A percentile compares a stretch with the other conserved stretches of the same genome.
Conservation (phyloP, 345 rosid genomes). For the Moricandia moricandioides region DNA sequence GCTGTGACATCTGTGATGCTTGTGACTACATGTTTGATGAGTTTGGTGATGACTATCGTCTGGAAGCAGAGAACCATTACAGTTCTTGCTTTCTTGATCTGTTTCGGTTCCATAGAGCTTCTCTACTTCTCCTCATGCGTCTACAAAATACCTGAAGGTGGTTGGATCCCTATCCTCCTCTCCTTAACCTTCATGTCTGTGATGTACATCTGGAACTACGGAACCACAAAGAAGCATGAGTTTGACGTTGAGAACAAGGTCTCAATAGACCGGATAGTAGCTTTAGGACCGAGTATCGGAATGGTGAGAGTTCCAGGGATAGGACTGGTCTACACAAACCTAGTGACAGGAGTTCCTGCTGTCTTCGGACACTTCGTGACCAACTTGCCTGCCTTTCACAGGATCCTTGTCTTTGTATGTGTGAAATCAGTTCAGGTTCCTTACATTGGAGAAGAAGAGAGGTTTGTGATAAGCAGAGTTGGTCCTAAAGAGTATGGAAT, state of each 20-base stretch:
- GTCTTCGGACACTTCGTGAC: conserved; percentile 84
- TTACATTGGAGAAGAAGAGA: conserved; percentile 51
- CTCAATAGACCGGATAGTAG: conserved; percentile 60
- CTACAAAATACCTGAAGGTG: conserved; percentile 70
- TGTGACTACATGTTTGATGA: conserved; percentile 73
- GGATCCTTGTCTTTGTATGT: conserved; percentile 73
- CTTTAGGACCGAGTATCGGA: conserved; percentile 74
- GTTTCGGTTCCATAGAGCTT: conserved; percentile 67
- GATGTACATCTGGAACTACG: conserved; percentile 88
- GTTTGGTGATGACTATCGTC: conserved; percentile 60
- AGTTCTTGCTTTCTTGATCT: conserved; percentile 48
- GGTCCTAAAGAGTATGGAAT: conserved; percentile 75
- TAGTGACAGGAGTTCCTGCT: conserved; percentile 75
- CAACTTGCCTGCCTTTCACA: conserved; percentile 76
- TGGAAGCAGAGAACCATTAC: conserved; percentile 53
- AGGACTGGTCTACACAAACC: conserved; percentile 66
- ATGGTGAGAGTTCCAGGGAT: conserved; percentile 87
- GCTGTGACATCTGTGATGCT: conserved; percentile 81
- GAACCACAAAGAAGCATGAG: conserved; percentile 69
- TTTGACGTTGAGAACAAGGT: conserved; percentile 79
- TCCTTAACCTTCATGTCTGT: conserved; percentile 53
- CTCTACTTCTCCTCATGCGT: conserved; percentile 64
- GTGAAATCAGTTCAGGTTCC: conserved; percentile 83
- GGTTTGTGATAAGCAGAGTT: conserved; percentile 63
- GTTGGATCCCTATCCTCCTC: conserved; percentile 74